A percentile compares a stretch with the other conserved stretches of the same genome.
phyloP scores from a whole-genome alignment of 2,329 filamentous ascomycete species.

The Phialophora expanda region DNA sequence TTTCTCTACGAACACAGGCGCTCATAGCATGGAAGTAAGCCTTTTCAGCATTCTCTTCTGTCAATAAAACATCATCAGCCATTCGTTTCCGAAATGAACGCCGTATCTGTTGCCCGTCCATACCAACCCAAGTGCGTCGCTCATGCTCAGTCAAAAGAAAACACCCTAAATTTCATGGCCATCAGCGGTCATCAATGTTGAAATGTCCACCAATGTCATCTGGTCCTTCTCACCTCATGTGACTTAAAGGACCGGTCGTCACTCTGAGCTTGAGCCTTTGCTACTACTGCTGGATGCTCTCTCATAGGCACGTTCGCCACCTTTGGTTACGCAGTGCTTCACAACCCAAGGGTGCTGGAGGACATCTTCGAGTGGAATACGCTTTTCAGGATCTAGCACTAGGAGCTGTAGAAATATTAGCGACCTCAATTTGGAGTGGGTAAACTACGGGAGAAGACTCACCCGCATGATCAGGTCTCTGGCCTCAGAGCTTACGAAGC shows the following conservation, averaged over 20 bases:
- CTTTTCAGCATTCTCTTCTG: neutral
- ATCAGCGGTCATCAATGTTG: slow-evolving; percentile 3
- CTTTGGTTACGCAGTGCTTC: slow-evolving; percentile 72
- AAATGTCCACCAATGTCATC: neutral
- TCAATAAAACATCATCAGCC: neutral
- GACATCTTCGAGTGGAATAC: slow-evolving; percentile 86
- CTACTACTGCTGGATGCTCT: slow-evolving; percentile 25
- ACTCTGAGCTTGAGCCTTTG: slow-evolving; percentile 19
- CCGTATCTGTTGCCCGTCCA: neutral
- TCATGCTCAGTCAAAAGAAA: slow-evolving; percentile 12
- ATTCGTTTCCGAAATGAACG: neutral
- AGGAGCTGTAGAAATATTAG: slow-evolving; percentile 65
- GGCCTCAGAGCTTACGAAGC: slow-evolving; percentile 87
- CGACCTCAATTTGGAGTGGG: neutral
- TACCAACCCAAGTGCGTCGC: slow-evolving; percentile 2
- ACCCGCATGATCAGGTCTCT: slow-evolving; percentile 91
- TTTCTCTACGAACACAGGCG: neutral
- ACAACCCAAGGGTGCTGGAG: slow-evolving; percentile 94
- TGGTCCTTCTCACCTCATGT: neutral
- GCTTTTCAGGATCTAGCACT: slow-evolving; percentile 90
- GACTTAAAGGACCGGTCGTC: neutral
- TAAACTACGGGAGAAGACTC: slow-evolving; percentile 43
- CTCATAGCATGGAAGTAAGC: neutral
- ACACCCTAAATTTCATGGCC: slow-evolving; percentile 21
- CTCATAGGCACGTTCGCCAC: slow-evolving; percentile 35